Evolutionary conservation across 1,284 basidiomycete genomes (phyloP).

Genomic region (Fistulina hepatica): DNA sequence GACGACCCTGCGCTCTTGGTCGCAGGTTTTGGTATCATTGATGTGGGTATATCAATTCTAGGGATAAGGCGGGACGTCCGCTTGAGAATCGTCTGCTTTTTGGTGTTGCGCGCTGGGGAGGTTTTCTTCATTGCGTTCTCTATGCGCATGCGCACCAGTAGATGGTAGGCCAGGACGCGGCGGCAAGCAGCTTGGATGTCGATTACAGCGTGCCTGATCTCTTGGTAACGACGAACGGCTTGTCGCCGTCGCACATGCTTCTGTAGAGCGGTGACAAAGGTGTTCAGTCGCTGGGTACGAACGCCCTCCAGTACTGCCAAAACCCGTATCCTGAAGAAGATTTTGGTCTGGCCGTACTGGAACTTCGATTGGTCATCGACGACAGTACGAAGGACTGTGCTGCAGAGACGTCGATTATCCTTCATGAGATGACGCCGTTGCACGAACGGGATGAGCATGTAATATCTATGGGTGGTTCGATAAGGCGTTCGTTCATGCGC

Average conservation of each 20-base stretch:
- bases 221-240: slow-evolving; percentile 71
- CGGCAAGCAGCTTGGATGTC: slow-evolving; percentile 91
- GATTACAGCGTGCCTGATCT: slow-evolving; percentile 64
- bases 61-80: too few relatives aligned
- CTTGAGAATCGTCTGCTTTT: too few relatives aligned
- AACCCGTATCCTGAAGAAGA: slow-evolving; percentile 99
- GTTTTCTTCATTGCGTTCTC: background rate
- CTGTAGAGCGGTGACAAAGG: slow-evolving; percentile 91
- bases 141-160: slow-evolving; percentile 43
- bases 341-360: slow-evolving; percentile 93
- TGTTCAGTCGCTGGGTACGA: slow-evolving; percentile 78
- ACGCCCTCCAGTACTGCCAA: slow-evolving; percentile 91
- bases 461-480: slow-evolving; percentile 58
- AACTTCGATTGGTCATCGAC: slow-evolving; percentile 92
- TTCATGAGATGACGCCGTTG: slow-evolving; percentile 74
- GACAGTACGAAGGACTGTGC: slow-evolving; percentile 73
- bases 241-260: slow-evolving; percentile 87
- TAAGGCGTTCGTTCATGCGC: slow-evolving; percentile 4
- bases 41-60: too few relatives aligned
- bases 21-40: too few relatives aligned
- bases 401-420: slow-evolving; percentile 77
- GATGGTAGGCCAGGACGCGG: slow-evolving; percentile 61
- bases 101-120: background rate
- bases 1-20: too few relatives aligned
- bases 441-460: slow-evolving; percentile 84